Conservation (phyloP, 371 early-diverging fungal species). For the Mucor lusitanicus region DNA sequence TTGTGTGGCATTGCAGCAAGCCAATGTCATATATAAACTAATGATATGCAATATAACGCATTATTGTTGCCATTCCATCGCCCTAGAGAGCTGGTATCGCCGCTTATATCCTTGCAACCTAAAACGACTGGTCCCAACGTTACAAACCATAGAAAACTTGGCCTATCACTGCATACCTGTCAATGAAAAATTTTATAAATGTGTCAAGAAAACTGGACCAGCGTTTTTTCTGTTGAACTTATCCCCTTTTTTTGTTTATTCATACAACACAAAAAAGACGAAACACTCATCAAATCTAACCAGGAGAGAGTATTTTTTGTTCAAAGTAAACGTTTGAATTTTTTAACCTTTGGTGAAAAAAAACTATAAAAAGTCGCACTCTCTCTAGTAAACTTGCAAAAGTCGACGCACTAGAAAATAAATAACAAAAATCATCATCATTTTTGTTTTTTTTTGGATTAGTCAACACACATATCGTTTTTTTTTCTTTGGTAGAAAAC, state of each 20-base stretch:
- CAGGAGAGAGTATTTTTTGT: constrained; percentile 20
- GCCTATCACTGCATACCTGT: not conserved
- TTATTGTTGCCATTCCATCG: too few species aligned
- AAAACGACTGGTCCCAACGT: not conserved
- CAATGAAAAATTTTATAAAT: not conserved
- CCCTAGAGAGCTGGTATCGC: not conserved
- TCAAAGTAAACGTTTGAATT: constrained; percentile 14
- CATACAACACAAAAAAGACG: not conserved
- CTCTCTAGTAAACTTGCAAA: constrained; percentile 14
- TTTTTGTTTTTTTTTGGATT: constrained; percentile 24
- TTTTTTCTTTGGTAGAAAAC: constrained; percentile 9
- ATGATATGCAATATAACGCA: too few species aligned
- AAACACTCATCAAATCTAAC: not conserved
- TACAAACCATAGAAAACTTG: not conserved
- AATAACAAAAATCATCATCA: constrained; percentile 10
- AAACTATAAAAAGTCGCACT: constrained; percentile 15
- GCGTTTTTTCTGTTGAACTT: not conserved
- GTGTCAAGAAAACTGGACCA: not conserved
- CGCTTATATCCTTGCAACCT: not conserved
- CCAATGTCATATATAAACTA: too few species aligned
- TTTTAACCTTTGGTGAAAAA: constrained; percentile 11
- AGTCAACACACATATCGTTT: constrained; percentile 22
- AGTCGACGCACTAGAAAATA: constrained; percentile 24
- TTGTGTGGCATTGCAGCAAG: too few species aligned
- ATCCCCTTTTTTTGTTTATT: not conserved